These are phyloP conservation scores for Astragalus membranaceus DNA, from an alignment of 306 rosid species.

Conservation along the genomic window DNA sequence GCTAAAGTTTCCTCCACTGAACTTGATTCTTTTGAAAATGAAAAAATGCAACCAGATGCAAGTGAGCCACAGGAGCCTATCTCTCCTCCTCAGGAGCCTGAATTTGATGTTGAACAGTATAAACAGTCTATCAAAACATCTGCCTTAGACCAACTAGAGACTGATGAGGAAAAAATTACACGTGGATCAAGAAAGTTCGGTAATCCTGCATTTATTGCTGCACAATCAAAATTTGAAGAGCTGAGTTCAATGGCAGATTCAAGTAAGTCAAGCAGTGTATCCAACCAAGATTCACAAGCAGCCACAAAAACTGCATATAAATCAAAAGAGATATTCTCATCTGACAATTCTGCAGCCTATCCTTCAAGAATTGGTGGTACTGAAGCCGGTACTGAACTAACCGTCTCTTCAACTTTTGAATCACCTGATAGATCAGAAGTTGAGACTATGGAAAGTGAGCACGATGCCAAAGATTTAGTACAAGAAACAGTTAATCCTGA, in stretches of 20 bases:
- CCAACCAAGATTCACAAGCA: conserved; percentile 42
- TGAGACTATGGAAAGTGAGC: conserved; percentile 46
- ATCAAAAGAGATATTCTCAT: conserved; percentile 34
- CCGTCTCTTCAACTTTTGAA: conserved; percentile 83
- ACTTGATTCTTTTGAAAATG: conserved; percentile 29
- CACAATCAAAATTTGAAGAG: conserved; percentile 74
- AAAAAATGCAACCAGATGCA: conserved; percentile 25
- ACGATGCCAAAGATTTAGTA: conserved; percentile 36
- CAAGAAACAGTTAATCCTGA: conserved; percentile 38
- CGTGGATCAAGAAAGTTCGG: conserved; percentile 55
- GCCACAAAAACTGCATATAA: conserved; percentile 34
- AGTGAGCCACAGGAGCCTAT: conserved; percentile 29
- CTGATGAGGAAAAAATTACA: conserved; percentile 55
- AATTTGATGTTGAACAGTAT: conserved; percentile 39
- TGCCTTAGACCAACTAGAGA: conserved; percentile 61
- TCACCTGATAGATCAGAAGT: conserved; percentile 71
- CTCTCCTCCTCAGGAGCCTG: conserved; percentile 38
- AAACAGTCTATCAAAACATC: conserved; percentile 47
- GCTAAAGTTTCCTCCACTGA: conserved; percentile 28
- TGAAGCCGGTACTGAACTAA: conserved; percentile 78
- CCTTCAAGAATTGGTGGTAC: conserved; percentile 60
- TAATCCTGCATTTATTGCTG: conserved; percentile 65
- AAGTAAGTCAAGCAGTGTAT: conserved; percentile 29
- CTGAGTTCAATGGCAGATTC: conserved; percentile 40
- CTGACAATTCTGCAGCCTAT: conserved; percentile 40